phyloP scores from a whole-genome alignment of 1,139 yeast genomes.

The Saccharomyces hybrid region DNA sequence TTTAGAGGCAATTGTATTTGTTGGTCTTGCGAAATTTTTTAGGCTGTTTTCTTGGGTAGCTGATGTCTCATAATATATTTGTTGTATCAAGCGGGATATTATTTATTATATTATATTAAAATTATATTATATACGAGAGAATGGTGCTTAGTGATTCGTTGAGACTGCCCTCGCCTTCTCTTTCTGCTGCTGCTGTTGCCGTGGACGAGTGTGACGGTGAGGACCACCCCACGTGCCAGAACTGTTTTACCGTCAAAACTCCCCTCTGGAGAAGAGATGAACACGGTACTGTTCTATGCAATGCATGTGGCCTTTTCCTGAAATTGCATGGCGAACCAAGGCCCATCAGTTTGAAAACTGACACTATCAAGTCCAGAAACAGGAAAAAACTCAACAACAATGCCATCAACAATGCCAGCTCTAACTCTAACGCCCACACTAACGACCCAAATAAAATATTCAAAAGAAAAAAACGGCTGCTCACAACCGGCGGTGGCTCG shows the following conservation, averaged over 20 bases:
- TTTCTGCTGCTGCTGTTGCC: not conserved
- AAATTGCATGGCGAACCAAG: slow-evolving; percentile 85
- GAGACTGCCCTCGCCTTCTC: not conserved
- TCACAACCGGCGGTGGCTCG: not conserved
- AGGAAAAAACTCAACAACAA: slow-evolving; percentile 34
- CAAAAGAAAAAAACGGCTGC: not conserved
- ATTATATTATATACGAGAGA: not conserved
- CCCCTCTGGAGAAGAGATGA: slow-evolving; percentile 93
- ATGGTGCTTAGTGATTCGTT: slow-evolving; percentile 1
- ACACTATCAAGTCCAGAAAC: slow-evolving; percentile 80
- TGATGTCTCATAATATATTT: not conserved
- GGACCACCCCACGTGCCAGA: slow-evolving; percentile 48
- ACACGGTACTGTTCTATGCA: slow-evolving; percentile 82
- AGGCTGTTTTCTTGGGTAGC: too few species aligned
- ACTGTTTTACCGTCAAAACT: slow-evolving; percentile 82
- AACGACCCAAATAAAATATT: not conserved
- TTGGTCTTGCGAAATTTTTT: not conserved
- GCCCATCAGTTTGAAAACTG: slow-evolving; percentile 80
- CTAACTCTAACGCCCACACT: slow-evolving; percentile 27
- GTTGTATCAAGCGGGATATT: not conserved
- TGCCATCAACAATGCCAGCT: not conserved
- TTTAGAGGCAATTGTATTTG: not conserved
- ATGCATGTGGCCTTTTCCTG: slow-evolving; percentile 85
- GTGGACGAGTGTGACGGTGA: not conserved
- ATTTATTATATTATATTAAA: not conserved